phyloP scores from a whole-genome alignment of 768 basidiomycete genomes.

The Melanogaster broomeanus region DNA sequence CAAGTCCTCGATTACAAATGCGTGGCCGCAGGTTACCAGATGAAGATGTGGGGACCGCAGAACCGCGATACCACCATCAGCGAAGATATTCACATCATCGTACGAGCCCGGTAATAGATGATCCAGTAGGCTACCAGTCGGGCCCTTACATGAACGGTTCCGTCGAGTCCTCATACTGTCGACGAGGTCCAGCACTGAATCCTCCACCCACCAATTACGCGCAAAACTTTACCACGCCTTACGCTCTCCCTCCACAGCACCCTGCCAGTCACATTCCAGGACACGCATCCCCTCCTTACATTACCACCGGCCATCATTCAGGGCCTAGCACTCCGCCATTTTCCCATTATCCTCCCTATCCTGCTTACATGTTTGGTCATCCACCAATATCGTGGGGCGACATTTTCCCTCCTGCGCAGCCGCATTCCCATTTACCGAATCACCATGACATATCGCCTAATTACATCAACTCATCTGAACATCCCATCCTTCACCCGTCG shows the following conservation, averaged over 20 bases:
- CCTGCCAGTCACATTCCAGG: constrained; percentile 17
- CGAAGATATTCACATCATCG: constrained; percentile 13
- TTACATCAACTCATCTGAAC: constrained; percentile 14
- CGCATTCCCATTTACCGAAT: constrained; percentile 18
- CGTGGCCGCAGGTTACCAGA: constrained; percentile 44
- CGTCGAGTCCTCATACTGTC: constrained; percentile 17
- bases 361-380: constrained; percentile 34
- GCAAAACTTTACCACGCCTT: constrained; percentile 16
- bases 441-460: constrained; percentile 11
- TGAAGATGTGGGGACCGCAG: constrained; percentile 32
- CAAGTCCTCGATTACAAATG: constrained; percentile 46
- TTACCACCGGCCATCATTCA: constrained; percentile 17
- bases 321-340: constrained; percentile 37
- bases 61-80: constrained; percentile 25
- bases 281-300: constrained; percentile 26
- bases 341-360: constrained; percentile 36
- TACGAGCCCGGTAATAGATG: constrained; percentile 21
- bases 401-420: constrained; percentile 6
- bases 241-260: constrained; percentile 17
- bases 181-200: constrained; percentile 16
- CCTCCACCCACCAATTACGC: constrained; percentile 14
- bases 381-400: constrained; percentile 43
- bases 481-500: constrained; percentile 5
- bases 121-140: constrained; percentile 15
- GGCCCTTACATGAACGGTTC: constrained; percentile 13